These are phyloP conservation scores for Spiromastix sp. DNA, from an alignment of 2,329 filamentous ascomycete genomes.

Conservation along the genomic window DNA sequence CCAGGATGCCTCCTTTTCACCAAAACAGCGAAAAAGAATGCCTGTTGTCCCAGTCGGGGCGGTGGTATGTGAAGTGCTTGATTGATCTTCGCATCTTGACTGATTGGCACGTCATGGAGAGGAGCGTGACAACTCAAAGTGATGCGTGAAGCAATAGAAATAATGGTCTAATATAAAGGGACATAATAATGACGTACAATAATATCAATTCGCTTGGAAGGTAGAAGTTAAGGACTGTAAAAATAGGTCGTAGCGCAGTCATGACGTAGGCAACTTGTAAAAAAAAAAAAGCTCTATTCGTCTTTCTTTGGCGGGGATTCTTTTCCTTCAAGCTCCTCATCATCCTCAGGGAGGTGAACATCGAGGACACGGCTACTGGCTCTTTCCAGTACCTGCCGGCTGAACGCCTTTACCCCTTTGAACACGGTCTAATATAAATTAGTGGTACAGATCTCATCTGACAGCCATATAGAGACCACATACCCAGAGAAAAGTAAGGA, in stretches of 20 bases:
- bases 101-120: conserved; percentile 83
- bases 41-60: too few relatives aligned
- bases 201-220: too few relatives aligned
- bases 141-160: conserved; percentile 49
- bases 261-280: too few relatives aligned
- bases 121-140: conserved; percentile 92
- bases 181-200: too few relatives aligned
- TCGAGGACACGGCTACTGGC: conserved; percentile 75
- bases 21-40: too few relatives aligned
- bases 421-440: conserved; percentile 75
- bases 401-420: conserved; percentile 68
- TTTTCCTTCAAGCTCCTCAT: conserved; percentile 38
- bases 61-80: conserved; percentile 23
- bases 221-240: too few relatives aligned
- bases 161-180: conserved; percentile 12
- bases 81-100: conserved; percentile 85
- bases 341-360: conserved; percentile 46
- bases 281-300: conserved; percentile 11
- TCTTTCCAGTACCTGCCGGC: conserved; percentile 59
- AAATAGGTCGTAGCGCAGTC: too few relatives aligned
- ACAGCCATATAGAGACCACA: too few relatives aligned
- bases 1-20: conserved; percentile 1
- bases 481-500: conserved; percentile 68
- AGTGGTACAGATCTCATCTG: too few relatives aligned
- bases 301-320: conserved; percentile 19